Evolutionary conservation across 805 yeast genomes (phyloP).

Genomic region (Zygoascus ofunaensis): DNA sequence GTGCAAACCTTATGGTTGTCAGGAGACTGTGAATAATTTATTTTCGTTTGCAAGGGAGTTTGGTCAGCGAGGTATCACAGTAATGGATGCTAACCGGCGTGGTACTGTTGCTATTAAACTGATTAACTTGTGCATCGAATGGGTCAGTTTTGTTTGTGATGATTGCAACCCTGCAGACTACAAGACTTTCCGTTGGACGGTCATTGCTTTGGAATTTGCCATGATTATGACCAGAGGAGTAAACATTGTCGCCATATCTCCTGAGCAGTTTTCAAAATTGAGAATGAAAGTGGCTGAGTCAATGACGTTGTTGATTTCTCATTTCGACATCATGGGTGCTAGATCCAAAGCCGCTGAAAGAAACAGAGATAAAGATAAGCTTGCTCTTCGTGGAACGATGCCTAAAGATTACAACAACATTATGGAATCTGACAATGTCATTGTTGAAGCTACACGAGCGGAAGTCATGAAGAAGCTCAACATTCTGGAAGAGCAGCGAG

Average conservation of each 20-base stretch:
- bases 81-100: conserved; percentile 55
- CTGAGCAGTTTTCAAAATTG: conserved; percentile 62
- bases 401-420: conserved; percentile 24
- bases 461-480: conserved; percentile 59
- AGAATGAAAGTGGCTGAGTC: conserved; percentile 86
- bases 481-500: conserved; percentile 52
- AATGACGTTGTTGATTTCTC: conserved; percentile 86
- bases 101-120: conserved; percentile 62
- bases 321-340: conserved; percentile 98
- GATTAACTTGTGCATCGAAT: conserved; percentile 68
- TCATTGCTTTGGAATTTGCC: conserved; percentile 87
- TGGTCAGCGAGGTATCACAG: conserved; percentile 60
- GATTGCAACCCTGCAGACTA: conserved; percentile 90
- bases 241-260: conserved; percentile 71
- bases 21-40: conserved; percentile 65
- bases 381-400: conserved; percentile 19
- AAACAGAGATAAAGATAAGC: conserved; percentile 34
- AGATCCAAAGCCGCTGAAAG: conserved; percentile 60
- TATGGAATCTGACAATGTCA: conserved; percentile 46
- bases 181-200: conserved; percentile 93
- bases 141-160: conserved; percentile 90
- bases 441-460: conserved; percentile 50
- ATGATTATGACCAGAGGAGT: conserved; percentile 90
- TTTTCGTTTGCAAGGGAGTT: conserved; percentile 75
- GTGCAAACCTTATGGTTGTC: conserved; percentile 53